Percentiles rank a stretch among this genome's conserved stretches.
phyloP scores from a whole-genome alignment of 495 filamentous ascomycete species.

The Hyaloscypha hepaticicola region DNA sequence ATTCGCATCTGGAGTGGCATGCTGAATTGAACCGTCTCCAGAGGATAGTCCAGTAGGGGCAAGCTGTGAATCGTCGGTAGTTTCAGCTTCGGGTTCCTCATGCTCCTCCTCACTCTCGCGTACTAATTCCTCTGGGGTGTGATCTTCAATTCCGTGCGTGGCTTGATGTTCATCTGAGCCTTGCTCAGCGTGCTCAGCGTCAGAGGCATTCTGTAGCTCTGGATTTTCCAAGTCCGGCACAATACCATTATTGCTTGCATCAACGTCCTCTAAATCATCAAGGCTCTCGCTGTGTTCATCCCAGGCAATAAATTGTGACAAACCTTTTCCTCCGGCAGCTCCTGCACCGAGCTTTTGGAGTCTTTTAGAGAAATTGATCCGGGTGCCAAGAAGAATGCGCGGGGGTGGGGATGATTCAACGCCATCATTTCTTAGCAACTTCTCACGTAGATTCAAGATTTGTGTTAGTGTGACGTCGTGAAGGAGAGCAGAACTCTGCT shows the following conservation, averaged over 20 bases:
- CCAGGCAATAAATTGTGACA: conserved; percentile 47
- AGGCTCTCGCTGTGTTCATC: conserved; percentile 34
- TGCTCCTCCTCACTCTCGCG: background rate
- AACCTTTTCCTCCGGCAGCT: conserved; percentile 56
- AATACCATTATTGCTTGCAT: conserved; percentile 1
- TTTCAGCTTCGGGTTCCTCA: background rate
- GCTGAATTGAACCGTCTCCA: background rate
- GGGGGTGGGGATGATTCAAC: conserved; percentile 52
- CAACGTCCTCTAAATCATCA: conserved; percentile 9
- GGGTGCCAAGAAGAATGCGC: conserved; percentile 53
- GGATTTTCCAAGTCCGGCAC: background rate
- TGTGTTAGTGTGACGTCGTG: conserved; percentile 48
- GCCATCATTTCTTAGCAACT: conserved; percentile 60
- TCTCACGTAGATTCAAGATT: conserved; percentile 57
- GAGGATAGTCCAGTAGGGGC: background rate
- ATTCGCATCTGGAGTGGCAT: background rate
- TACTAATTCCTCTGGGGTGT: background rate
- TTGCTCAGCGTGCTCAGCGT: background rate
- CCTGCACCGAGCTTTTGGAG: conserved; percentile 42
- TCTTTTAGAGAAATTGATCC: conserved; percentile 50
- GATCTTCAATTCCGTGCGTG: background rate
- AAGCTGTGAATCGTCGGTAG: background rate
- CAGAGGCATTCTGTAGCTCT: background rate
- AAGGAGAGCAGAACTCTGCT: conserved; percentile 28
- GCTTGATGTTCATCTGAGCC: background rate